Conservation (phyloP, 345 rosid genomes). For the Brassica incana region DNA sequence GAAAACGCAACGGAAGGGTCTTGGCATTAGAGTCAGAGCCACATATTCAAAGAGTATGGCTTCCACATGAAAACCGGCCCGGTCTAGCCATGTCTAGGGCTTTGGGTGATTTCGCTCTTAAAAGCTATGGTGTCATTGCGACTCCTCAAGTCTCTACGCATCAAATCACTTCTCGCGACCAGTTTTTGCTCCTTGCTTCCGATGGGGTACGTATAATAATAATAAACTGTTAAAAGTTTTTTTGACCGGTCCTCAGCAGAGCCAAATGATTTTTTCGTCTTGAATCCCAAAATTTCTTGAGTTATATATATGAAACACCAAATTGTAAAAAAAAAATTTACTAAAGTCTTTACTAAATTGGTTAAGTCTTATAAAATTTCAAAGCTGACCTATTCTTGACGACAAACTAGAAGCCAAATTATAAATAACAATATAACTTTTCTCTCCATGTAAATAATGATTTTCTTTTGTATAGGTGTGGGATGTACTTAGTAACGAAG, state of each 20-base stretch:
- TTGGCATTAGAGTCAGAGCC: constrained; percentile 69
- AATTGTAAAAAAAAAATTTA: no score
- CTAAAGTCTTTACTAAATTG: no score
- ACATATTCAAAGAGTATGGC: constrained; percentile 86
- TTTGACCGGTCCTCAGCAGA: no score
- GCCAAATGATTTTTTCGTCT: neutral
- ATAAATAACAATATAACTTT: neutral
- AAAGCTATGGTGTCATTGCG: constrained; percentile 71
- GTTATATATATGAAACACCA: no score
- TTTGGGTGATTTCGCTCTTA: constrained; percentile 74
- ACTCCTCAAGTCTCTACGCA: constrained; percentile 63
- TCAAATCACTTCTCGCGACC: constrained; percentile 54
- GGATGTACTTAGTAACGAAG: constrained; percentile 74
- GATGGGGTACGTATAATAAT: constrained; percentile 61
- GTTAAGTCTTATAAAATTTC: no score
- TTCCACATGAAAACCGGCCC: constrained; percentile 71
- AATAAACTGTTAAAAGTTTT: no score
- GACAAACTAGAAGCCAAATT: neutral
- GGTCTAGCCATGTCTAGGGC: constrained; percentile 96
- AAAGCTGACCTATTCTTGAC: no score
- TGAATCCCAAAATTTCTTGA: neutral
- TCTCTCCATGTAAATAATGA: neutral
- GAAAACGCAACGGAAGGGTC: constrained; percentile 70
- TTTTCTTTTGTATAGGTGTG: constrained; percentile 46
- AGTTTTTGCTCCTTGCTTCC: constrained; percentile 67